These are phyloP conservation scores for Lentinula aciculospora DNA, from an alignment of 768 basidiomycete genomes.

Conservation along the genomic window DNA sequence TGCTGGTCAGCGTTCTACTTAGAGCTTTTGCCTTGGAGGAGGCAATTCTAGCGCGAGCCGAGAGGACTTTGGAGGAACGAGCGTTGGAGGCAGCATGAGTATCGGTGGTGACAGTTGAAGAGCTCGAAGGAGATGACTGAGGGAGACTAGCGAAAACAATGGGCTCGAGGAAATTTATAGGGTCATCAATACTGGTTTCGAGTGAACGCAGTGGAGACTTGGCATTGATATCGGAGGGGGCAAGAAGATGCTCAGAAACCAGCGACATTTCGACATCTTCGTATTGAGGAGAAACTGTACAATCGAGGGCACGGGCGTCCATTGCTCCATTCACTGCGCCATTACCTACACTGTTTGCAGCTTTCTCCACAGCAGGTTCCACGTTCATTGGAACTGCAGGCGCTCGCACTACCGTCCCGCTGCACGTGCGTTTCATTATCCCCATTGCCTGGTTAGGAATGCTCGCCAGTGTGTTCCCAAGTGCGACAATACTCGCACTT, in stretches of 20 bases:
- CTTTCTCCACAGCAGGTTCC: not conserved
- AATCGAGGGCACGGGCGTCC: not conserved
- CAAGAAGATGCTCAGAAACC: not conserved
- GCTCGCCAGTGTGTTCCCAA: not conserved
- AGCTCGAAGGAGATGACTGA: not conserved
- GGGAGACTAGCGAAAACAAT: not conserved
- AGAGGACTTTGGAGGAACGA: not conserved
- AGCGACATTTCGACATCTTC: not conserved
- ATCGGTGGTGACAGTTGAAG: not conserved
- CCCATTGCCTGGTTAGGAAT: not conserved
- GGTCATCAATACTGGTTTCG: not conserved
- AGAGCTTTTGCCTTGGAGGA: constrained; percentile 3
- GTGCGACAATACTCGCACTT: constrained; percentile 6
- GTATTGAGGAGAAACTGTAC: not conserved
- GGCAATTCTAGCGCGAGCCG: constrained; percentile 1
- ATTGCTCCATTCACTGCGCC: too few species aligned
- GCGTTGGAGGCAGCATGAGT: not conserved
- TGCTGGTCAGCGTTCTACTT: not conserved
- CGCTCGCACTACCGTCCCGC: not conserved
- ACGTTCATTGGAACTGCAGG: not conserved
- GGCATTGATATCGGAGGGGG: not conserved
- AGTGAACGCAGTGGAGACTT: not conserved
- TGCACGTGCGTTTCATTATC: not conserved
- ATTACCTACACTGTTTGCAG: too few species aligned
- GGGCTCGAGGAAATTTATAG: not conserved